Conservation (phyloP, 176 grass and related monocot species). For the Chrysopogon serrulatus region DNA sequence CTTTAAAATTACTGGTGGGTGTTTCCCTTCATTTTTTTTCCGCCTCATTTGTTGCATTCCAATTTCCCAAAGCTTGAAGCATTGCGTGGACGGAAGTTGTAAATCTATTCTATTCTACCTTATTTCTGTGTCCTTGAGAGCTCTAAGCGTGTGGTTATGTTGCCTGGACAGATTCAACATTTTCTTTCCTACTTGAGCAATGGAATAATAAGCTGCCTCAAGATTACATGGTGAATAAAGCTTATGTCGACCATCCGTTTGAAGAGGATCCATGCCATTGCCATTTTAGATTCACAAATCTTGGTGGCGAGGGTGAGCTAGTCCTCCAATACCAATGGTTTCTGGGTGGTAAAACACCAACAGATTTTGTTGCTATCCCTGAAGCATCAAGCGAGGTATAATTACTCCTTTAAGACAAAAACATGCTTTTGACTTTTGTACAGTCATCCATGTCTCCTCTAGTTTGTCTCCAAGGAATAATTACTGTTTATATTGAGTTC, state of each 20-base stretch:
- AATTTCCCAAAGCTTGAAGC: conserved; percentile 2
- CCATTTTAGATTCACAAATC: conserved; percentile 68
- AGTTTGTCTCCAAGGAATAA: neutral
- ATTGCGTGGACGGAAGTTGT: conserved; percentile 11
- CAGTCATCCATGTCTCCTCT: neutral
- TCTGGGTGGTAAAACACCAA: conserved; percentile 72
- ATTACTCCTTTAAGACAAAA: conserved; percentile 18
- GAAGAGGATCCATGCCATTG: conserved; percentile 93
- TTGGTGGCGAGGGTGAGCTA: conserved; percentile 40
- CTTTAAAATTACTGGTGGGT: neutral
- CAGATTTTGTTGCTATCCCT: conserved; percentile 64
- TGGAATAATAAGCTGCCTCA: conserved; percentile 74
- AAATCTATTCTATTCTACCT: conserved; percentile 22
- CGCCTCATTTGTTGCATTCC: neutral
- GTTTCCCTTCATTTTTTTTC: conserved; percentile 16
- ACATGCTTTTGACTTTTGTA: neutral
- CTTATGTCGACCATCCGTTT: conserved; percentile 82
- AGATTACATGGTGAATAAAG: conserved; percentile 67
- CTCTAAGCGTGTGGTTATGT: conserved; percentile 15
- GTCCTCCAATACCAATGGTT: conserved; percentile 77
- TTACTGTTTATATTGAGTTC: neutral
- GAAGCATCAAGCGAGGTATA: conserved; percentile 67
- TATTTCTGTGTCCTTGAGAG: neutral
- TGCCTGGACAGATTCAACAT: conserved; percentile 73
- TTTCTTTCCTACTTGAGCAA: conserved; percentile 84